Evolutionary conservation across 225 moss, liverwort and hornwort species (phyloP), one percentile per base, ranked within the genome.

Genomic region (Rhytidiadelphus loreus): DNA sequence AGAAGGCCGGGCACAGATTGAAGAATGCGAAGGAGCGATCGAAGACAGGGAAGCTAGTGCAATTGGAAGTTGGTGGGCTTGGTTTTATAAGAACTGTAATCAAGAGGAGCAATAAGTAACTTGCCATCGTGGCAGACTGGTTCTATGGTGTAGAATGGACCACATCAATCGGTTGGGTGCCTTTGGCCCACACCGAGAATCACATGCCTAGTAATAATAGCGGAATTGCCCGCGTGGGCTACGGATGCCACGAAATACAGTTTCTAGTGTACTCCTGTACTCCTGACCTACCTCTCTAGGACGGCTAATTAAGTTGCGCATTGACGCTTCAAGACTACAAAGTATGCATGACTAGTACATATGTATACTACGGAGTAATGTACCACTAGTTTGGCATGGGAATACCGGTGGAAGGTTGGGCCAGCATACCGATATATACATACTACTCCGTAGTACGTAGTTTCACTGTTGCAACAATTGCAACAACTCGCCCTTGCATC

Each of bases 141-240:
- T 92, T 90, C 88, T 72, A 43, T 88, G 89, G 88, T 85, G 84
- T 44, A 87, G 80, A 85, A 89, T 89, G 75, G 88, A 82, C 89
- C 89, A 92, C 91, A 88, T 92, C 50, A 71, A 55, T 53, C 32
- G 18, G 24, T 41, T 12, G 29, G 12, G 32, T 21, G 12, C 9
- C 53, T 50, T 48, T 63, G 75, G 88, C 46, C 87, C 83, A 83
- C 83, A 44, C 39, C 68, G 58, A 46, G 66, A 26, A 29, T 57
- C 65, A 29, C 21, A 65, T 76, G 83, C 83, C n/a, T 21, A 7
- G 68, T 11, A 48, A 83, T 30, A 48, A 8, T 66, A 57, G 68
- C 88, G 22, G 32, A 22, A 81, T 32, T 23, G 9, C 32, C 32
- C 32, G 18, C 57, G 39, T 44, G 61, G 61, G 21, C n/a, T 20